phyloP scores from a whole-genome alignment of 2,329 filamentous ascomycete species.

The Xylariaceae sp. region DNA sequence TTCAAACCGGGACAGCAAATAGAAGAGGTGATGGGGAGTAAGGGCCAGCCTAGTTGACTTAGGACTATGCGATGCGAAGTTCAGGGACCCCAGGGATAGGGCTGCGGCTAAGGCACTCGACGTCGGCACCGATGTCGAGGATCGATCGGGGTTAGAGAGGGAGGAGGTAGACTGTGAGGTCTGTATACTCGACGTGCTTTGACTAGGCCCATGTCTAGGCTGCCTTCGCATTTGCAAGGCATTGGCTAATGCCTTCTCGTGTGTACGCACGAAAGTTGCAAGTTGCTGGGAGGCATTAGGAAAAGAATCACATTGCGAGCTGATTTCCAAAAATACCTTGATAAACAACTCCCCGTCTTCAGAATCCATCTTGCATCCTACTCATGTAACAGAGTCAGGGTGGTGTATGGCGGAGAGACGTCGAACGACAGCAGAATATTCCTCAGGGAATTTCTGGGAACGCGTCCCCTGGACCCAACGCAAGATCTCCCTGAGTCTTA shows the following conservation, averaged over 20 bases:
- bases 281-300: conserved; percentile 62
- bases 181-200: conserved; percentile 56
- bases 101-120: conserved; percentile 74
- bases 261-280: conserved; percentile 90
- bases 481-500: conserved; percentile 4
- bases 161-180: conserved; percentile 50
- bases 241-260: conserved; percentile 96
- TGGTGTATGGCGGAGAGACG: conserved; percentile 8
- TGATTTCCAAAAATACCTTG: conserved; percentile 54
- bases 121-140: conserved; percentile 62
- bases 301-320: conserved; percentile 21
- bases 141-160: conserved; percentile 55
- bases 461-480: conserved; percentile 14
- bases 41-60: conserved; percentile 89
- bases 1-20: conserved; percentile 90
- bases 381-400: conserved; percentile 37
- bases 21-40: conserved; percentile 95
- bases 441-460: conserved; percentile 9
- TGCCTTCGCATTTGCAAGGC: conserved; percentile 81
- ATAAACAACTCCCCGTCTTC: conserved; percentile 88
- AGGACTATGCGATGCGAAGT: conserved; percentile 75
- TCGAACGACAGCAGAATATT: conserved; percentile 7
- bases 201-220: conserved; percentile 64
- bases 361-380: conserved; percentile 64
- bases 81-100: conserved; percentile 78